Evolutionary conservation across 2,329 filamentous ascomycete genomes (phyloP), one percentile per base, ranked within the genome.

Genomic region (Beauveria pseudobassiana): DNA sequence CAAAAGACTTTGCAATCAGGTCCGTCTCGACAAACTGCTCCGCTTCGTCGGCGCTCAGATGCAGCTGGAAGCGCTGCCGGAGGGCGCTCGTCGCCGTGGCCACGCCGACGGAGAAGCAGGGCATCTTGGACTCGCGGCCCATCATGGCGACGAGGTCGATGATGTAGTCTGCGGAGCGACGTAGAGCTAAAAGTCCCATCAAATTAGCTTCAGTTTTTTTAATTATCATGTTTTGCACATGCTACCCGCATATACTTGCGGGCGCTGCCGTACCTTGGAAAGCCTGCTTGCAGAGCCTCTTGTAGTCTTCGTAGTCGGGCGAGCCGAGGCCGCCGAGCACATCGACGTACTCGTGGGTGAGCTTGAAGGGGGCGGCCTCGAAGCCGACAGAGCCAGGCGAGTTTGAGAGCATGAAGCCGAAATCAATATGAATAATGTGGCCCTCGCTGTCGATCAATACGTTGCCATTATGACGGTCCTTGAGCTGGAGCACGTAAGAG

Each of bases 321-420:
- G 87, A 88, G 5, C 84, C 84, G 6, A 90, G 73, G 1, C 90
- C 90, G 20, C 90, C 90, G 34, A 95, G 77, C 8, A 95, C 88
- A 67, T 95, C 90, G 45, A 95, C 87, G 70, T 95, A 95, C 70
- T 95, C 90, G 65, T 92, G 85, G 1, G 90, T 93, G 28, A 95
- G 79, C 77, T 95, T 95, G 75, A 95, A 95, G 1, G 90, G 90
- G 5, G 90, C 90, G 16, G 90, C 90, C 75, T 95, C 90, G 68
- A 95, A 95, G 2, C 89, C 90, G 70, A 95, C 90, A 9, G 87
- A 89, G 0, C 90, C 90, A 0, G 90, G 90, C 1, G 89, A 92
- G 73, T 95, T 95, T 52, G 89, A 93, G 40, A 95, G 79, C 89
- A 95, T 93, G 72, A 95, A 95, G 61, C 90, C 90, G 73, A 95